Percentiles rank a stretch among this genome's conserved stretches.
Conservation (phyloP, 192 early-diverging fungal genomes). For the Chytriomyces hyalinus region DNA sequence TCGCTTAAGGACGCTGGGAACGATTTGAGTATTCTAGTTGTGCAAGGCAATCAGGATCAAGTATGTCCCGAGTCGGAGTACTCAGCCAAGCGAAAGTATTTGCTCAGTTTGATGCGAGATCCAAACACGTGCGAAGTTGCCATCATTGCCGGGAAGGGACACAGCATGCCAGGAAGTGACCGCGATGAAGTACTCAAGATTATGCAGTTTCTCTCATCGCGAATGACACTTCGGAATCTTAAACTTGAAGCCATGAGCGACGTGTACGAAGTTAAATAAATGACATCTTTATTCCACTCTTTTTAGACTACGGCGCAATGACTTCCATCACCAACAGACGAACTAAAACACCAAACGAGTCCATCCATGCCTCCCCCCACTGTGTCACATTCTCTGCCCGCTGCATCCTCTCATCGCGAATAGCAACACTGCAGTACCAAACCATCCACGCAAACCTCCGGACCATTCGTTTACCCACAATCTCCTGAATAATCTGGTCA, state of each 20-base stretch:
- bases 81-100: neutral
- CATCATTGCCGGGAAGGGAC: slow-evolving; percentile 60
- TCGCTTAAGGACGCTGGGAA: slow-evolving; percentile 30
- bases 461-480: slow-evolving; percentile 24
- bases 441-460: slow-evolving; percentile 30
- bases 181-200: slow-evolving; percentile 64
- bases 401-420: slow-evolving; percentile 20
- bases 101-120: slow-evolving; percentile 33
- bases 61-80: slow-evolving; percentile 38
- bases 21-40: slow-evolving; percentile 51
- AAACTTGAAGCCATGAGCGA: slow-evolving; percentile 69
- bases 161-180: slow-evolving; percentile 59
- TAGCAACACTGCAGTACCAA: slow-evolving; percentile 15
- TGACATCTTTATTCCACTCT: neutral
- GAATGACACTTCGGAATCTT: slow-evolving; percentile 57
- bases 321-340: slow-evolving; percentile 11
- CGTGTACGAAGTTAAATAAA: slow-evolving; percentile 64
- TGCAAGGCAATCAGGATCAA: slow-evolving; percentile 66
- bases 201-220: slow-evolving; percentile 66
- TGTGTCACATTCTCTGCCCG: neutral
- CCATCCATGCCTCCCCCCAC: slow-evolving; percentile 6
- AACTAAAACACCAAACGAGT: slow-evolving; percentile 19
- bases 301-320: neutral
- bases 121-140: slow-evolving; percentile 34
- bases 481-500: neutral